Evolutionary conservation across 2,329 filamentous ascomycete species (phyloP), one percentile per base, ranked within the genome.

Genomic region (Diaporthe eres): DNA sequence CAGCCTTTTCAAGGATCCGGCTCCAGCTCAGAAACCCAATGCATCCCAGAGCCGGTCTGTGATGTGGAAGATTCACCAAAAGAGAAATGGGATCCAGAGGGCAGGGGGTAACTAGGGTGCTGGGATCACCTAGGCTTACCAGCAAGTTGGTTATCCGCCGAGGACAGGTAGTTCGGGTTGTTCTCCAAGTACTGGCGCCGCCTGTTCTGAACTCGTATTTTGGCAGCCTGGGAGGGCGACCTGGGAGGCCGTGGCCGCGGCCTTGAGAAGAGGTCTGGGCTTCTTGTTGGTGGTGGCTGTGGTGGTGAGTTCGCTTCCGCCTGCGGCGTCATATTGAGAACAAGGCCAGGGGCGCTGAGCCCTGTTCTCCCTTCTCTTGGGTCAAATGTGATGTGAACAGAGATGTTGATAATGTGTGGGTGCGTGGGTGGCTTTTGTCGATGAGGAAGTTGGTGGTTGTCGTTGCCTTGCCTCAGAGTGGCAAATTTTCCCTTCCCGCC

Each of bases 161-260:
- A 87, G 44, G 83, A 78, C 82, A 96, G 94, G 85, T 97, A 98
- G 72, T 91, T 89, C 3, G 93, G 92, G 81, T 96, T 90, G 6
- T 90, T 86, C 77, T 93, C 90, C 34, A 98, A 88, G 81, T 95
- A 97, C 80, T 93, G 92, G 78, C 94, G 93, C 19, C 95, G 90
- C 70, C 95, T 90, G 84, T 97, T 97, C 84, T 94, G 95, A 37
- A 90, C 85, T 47, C 88, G 86, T 68, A 95, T 89, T 65, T 86
- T 86, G 5, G 84, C 85, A 6, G 81, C 77, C 63, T 85, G 83
- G 34, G 84, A 81, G 1, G 85, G 83, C 0, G 88, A 86, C 75
- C 82, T 86, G 1, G 84, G 83, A 0, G 84, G 84, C 31, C 88
- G 85, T 7, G 88, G 88, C 13, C 83, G 82, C 0, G 88, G 88